A percentile compares a stretch with the other conserved stretches of the same genome.
These are phyloP conservation scores for Orbilia brochopaga DNA, from an alignment of 2,329 filamentous ascomycete species.

Conservation along the genomic window DNA sequence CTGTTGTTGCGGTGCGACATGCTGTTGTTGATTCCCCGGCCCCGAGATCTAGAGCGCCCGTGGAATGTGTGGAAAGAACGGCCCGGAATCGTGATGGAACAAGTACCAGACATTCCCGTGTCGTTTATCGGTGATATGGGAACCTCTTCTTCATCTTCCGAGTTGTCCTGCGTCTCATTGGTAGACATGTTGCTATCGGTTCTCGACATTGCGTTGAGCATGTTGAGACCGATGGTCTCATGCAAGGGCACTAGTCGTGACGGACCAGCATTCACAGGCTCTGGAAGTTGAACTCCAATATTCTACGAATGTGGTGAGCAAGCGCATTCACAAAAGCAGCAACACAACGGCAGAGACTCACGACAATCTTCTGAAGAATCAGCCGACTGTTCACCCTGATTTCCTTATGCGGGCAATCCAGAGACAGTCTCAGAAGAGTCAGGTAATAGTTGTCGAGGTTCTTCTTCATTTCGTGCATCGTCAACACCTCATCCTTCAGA, in stretches of 20 bases:
- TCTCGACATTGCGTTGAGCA: constrained; percentile 26
- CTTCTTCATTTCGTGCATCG: constrained; percentile 53
- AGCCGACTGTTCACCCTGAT: constrained; percentile 51
- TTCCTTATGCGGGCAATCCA: constrained; percentile 54
- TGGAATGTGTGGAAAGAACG: constrained; percentile 45
- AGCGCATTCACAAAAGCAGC: neutral
- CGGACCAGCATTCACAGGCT: constrained; percentile 52
- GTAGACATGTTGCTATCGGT: constrained; percentile 41
- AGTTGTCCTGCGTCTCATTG: constrained; percentile 36
- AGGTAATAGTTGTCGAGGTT: constrained; percentile 54
- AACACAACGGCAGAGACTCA: constrained; percentile 19
- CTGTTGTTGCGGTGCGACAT: constrained; percentile 45
- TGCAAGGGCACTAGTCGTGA: constrained; percentile 52
- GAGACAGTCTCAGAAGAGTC: constrained; percentile 52
- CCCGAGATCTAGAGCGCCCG: constrained; percentile 41
- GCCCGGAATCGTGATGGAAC: constrained; percentile 40
- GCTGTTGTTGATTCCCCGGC: constrained; percentile 38
- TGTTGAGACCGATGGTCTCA: constrained; percentile 52
- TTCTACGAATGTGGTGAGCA: constrained; percentile 38
- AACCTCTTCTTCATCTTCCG: constrained; percentile 45
- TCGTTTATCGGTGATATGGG: constrained; percentile 46
- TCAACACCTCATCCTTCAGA: constrained; percentile 52
- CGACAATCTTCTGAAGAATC: constrained; percentile 52
- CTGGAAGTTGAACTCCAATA: constrained; percentile 51
- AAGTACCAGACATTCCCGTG: constrained; percentile 26